These are phyloP conservation scores for Immersiella caudata DNA, from an alignment of 495 filamentous ascomycete species.

Conservation along the genomic window DNA sequence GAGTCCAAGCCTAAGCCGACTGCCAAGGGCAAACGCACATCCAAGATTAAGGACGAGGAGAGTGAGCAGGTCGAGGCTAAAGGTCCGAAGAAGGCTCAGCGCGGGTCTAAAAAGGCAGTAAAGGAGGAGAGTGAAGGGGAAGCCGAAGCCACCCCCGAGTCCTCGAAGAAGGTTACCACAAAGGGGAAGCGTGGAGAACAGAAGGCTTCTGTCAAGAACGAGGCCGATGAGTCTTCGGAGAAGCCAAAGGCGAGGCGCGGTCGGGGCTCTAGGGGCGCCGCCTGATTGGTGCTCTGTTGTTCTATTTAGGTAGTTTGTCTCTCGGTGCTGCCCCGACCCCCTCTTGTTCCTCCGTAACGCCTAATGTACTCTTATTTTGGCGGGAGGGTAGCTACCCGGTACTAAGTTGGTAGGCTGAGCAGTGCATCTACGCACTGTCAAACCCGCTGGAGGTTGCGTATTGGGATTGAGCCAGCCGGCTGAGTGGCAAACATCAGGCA, in stretches of 20 bases:
- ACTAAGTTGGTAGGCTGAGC: neutral
- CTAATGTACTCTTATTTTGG: neutral
- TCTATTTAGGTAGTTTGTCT: neutral
- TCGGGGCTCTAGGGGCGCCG: constrained; percentile 31
- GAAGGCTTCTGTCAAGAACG: constrained; percentile 15
- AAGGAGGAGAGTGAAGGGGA: constrained; percentile 29
- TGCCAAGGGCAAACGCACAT: constrained; percentile 3
- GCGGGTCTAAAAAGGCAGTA: constrained; percentile 3
- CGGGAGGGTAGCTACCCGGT: neutral
- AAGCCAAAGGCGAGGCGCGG: constrained; percentile 34
- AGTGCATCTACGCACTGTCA: neutral
- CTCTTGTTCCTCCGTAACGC: neutral
- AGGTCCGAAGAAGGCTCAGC: neutral
- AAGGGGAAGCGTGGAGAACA: constrained; percentile 25
- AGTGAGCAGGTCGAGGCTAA: neutral
- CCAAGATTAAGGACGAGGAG: constrained; percentile 11
- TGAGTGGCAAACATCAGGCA: neutral
- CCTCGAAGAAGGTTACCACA: constrained; percentile 23
- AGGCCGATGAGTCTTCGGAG: constrained; percentile 27
- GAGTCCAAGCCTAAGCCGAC: neutral
- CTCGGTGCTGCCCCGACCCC: neutral
- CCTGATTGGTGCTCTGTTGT: constrained; percentile 13
- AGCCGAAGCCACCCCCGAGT: constrained; percentile 25
- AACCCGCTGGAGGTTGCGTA: too few relatives aligned
- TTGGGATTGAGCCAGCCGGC: neutral